Evolutionary conservation across 2,329 filamentous ascomycete species (phyloP).

Genomic region (Talaromyces sp.): DNA sequence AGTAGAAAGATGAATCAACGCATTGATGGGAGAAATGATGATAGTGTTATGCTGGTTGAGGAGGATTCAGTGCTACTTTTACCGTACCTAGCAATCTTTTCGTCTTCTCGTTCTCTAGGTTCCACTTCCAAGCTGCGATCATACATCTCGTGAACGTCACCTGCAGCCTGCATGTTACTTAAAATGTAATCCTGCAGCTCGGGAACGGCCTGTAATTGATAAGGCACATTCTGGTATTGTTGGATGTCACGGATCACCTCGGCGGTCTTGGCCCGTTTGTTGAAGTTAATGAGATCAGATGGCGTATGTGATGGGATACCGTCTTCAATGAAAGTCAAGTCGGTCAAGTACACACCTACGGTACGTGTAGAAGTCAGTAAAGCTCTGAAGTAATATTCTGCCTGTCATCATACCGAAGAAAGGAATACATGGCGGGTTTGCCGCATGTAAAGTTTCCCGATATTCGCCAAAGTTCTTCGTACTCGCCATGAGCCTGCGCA

Average conservation of each 20-base stretch:
- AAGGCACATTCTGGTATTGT: constrained; percentile 97
- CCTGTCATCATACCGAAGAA: constrained; percentile 69
- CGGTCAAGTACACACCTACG: constrained; percentile 87
- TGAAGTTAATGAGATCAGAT: constrained; percentile 95
- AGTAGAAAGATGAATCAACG: constrained; percentile 23
- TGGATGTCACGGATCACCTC: constrained; percentile 98
- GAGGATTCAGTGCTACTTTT: constrained; percentile 30
- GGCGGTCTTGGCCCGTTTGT: constrained; percentile 94
- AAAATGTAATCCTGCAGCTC: constrained; percentile 96
- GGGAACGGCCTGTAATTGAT: constrained; percentile 78
- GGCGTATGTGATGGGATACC: constrained; percentile 96
- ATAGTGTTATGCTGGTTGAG: constrained; percentile 25
- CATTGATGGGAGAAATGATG: constrained; percentile 27
- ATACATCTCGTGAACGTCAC: constrained; percentile 99
- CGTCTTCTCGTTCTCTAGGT: constrained; percentile 92
- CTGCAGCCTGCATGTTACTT: constrained; percentile 90
- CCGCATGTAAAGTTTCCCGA: constrained; percentile 82
- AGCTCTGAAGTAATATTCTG: neutral
- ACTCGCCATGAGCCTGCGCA: constrained; percentile 92
- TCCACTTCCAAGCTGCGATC: constrained; percentile 92
- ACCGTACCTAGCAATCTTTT: constrained; percentile 95
- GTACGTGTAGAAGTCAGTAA: neutral
- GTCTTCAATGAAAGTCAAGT: constrained; percentile 97
- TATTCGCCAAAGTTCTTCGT: constrained; percentile 99
- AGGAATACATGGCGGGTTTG: constrained; percentile 94